phyloP scores from a whole-genome alignment of 805 yeast genomes.

The Myxozyma monticola region DNA sequence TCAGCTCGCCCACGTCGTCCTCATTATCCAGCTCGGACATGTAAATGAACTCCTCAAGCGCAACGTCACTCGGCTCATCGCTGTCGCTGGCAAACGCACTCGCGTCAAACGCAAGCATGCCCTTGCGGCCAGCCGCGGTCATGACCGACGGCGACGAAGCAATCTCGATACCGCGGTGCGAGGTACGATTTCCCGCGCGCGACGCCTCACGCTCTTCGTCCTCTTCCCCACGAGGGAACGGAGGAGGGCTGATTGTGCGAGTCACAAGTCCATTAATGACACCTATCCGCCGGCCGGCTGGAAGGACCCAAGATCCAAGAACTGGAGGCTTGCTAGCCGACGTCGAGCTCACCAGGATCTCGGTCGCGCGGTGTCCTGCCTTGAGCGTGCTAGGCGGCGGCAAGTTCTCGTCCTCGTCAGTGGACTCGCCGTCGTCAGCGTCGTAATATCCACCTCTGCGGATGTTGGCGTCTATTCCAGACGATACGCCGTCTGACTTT shows the following conservation, averaged over 20 bases:
- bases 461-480: slow-evolving; percentile 36
- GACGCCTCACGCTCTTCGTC: not conserved
- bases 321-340: slow-evolving; percentile 89
- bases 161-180: not conserved
- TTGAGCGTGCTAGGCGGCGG: slow-evolving; percentile 67
- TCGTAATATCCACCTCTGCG: slow-evolving; percentile 38
- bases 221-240: slow-evolving; percentile 20
- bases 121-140: slow-evolving; percentile 33
- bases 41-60: slow-evolving; percentile 80
- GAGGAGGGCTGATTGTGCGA: slow-evolving; percentile 65
- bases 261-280: slow-evolving; percentile 94
- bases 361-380: slow-evolving; percentile 81
- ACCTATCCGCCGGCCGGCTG: slow-evolving; percentile 77
- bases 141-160: slow-evolving; percentile 17
- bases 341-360: slow-evolving; percentile 76
- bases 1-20: slow-evolving; percentile 41
- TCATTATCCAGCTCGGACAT: slow-evolving; percentile 84
- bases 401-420: slow-evolving; percentile 85
- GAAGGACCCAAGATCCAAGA: slow-evolving; percentile 85
- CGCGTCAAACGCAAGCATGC: slow-evolving; percentile 4
- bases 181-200: not conserved
- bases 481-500: slow-evolving; percentile 38
- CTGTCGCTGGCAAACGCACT: slow-evolving; percentile 38
- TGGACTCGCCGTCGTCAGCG: slow-evolving; percentile 72
- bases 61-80: slow-evolving; percentile 45